Percentiles rank a stretch among this genome's conserved stretches.
phyloP scores from a whole-genome alignment of 306 rosid species.

The Vigna reflexopilosa region DNA sequence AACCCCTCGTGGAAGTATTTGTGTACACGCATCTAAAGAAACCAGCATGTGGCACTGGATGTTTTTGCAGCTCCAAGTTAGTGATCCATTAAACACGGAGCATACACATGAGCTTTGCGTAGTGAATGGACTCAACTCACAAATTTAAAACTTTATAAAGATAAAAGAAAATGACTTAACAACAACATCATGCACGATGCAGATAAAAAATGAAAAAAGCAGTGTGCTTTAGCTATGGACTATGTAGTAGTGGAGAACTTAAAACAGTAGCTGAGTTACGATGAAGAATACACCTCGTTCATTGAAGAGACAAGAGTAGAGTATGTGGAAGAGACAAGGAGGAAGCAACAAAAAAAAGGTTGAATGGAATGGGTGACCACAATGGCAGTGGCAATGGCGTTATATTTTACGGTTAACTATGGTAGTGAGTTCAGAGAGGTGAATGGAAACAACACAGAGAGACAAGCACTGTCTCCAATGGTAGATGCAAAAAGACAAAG shows the following conservation, averaged over 20 bases:
- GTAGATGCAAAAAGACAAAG: background rate
- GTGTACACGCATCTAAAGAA: slow-evolving; percentile 48
- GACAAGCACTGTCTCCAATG: slow-evolving; percentile 31
- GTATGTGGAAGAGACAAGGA: background rate
- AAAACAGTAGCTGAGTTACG: background rate
- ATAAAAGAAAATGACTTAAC: background rate
- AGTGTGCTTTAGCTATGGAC: background rate
- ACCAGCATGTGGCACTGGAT: slow-evolving; percentile 40
- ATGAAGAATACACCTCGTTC: slow-evolving; percentile 7
- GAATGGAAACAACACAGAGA: background rate
- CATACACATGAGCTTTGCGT: slow-evolving; percentile 59
- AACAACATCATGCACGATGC: slow-evolving; percentile 3
- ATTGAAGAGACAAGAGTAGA: background rate
- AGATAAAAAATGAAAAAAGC: background rate
- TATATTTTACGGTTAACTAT: background rate
- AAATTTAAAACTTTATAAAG: background rate
- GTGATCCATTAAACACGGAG: slow-evolving; percentile 78
- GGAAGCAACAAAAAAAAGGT: background rate
- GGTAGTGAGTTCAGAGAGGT: background rate
- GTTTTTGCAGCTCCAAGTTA: slow-evolving; percentile 47
- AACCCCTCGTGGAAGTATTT: slow-evolving; percentile 46
- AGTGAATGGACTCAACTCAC: background rate
- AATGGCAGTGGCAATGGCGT: background rate
- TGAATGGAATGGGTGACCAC: background rate
- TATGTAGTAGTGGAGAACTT: background rate